Evolutionary conservation across 441 rosid species (phyloP).

Genomic region (Jatropha podagrica): DNA sequence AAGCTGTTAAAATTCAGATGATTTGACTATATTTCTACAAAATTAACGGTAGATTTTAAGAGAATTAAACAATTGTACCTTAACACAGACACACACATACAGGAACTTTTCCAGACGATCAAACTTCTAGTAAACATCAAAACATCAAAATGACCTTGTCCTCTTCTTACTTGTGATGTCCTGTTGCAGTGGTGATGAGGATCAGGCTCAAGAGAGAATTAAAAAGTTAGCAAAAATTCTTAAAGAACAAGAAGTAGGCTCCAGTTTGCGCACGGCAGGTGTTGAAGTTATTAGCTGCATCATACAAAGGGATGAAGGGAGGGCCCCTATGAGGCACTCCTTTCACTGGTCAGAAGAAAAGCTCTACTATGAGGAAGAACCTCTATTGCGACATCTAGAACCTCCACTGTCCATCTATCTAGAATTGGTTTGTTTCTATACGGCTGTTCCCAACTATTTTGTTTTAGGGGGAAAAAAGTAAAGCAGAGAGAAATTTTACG

Average conservation of each 20-base stretch:
- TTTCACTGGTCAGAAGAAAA: constrained; percentile 93
- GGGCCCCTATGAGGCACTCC: constrained; percentile 97
- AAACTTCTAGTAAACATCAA: constrained; percentile 9
- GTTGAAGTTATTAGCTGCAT: constrained; percentile 96
- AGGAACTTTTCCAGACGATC: not conserved
- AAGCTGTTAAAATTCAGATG: not conserved
- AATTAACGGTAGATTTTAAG: not conserved
- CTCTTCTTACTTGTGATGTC: constrained; percentile 23
- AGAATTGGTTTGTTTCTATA: constrained; percentile 71
- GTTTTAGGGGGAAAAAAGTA: constrained; percentile 2
- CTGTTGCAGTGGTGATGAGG: constrained; percentile 94
- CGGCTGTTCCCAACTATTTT: constrained; percentile 8
- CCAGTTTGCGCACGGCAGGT: constrained; percentile 74
- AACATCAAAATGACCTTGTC: not conserved
- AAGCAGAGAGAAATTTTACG: not conserved
- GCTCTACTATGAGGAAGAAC: constrained; percentile 83
- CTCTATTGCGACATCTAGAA: constrained; percentile 91
- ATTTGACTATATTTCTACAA: not conserved
- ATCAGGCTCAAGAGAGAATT: constrained; percentile 98
- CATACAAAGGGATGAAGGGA: constrained; percentile 98
- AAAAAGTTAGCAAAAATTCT: constrained; percentile 93
- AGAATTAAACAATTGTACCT: not conserved
- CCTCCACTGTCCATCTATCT: constrained; percentile 98
- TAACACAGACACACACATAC: not conserved
- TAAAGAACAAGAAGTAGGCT: constrained; percentile 77